Evolutionary conservation across 805 yeast genomes (phyloP).

Genomic region (Saturnispora besseyi): DNA sequence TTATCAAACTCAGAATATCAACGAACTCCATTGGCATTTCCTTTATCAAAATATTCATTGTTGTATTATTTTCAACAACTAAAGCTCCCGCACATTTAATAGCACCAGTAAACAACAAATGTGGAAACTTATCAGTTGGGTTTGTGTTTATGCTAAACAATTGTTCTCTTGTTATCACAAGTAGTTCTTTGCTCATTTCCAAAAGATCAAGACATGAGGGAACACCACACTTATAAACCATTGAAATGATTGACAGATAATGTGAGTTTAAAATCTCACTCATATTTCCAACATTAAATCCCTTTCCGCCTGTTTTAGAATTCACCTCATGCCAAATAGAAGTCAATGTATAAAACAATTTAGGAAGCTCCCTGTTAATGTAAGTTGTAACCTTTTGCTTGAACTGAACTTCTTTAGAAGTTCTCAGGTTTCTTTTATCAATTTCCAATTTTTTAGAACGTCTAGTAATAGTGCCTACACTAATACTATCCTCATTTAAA

Average conservation of each 20-base stretch:
- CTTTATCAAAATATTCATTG: slow-evolving; percentile 3
- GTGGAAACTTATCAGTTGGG: slow-evolving; percentile 4
- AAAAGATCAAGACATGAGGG: slow-evolving; percentile 42
- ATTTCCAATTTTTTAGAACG: slow-evolving; percentile 31
- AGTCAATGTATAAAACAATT: slow-evolving; percentile 46
- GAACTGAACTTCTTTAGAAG: slow-evolving; percentile 12
- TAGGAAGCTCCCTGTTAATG: slow-evolving; percentile 32
- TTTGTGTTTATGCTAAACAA: slow-evolving; percentile 5
- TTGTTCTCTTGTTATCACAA: slow-evolving; percentile 25
- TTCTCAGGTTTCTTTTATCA: neutral
- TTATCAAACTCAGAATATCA: neutral
- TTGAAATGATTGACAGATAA: slow-evolving; percentile 46
- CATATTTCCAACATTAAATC: slow-evolving; percentile 42
- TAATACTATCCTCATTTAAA: slow-evolving; percentile 30
- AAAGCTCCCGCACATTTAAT: slow-evolving; percentile 7
- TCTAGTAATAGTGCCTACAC: slow-evolving; percentile 34
- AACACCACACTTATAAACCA: slow-evolving; percentile 49
- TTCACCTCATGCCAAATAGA: slow-evolving; percentile 35
- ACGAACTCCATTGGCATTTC: slow-evolving; percentile 1
- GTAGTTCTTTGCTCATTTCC: slow-evolving; percentile 50
- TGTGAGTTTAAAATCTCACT: slow-evolving; percentile 49
- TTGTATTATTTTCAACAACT: slow-evolving; percentile 7
- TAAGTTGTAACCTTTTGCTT: slow-evolving; percentile 18
- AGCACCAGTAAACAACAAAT: slow-evolving; percentile 8
- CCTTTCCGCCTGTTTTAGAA: slow-evolving; percentile 30